Base-by-base conservation (phyloP, 306 rosid species). In the Abrus precatorius region DNA sequence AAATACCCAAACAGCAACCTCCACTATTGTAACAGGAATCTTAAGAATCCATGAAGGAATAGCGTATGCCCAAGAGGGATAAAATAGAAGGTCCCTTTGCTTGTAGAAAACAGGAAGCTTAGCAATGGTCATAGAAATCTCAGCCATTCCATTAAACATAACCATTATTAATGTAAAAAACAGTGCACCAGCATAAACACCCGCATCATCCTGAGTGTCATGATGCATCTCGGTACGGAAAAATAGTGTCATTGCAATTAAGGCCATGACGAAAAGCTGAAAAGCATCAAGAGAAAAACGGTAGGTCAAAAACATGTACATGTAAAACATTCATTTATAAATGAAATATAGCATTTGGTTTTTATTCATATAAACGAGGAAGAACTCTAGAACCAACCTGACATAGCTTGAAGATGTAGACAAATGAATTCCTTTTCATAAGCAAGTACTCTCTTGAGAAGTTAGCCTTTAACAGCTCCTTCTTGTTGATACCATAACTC, bases 211-310 rank as follows among this genome's bases (percentile, higher is more conserved):
- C 5, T 53, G 40, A 55, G 72, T 7, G 0, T 60, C 2, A 12
- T 7, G 92, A 65, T 79, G 92, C 98, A 94, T 92, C 76, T 88
- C 81, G 10, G 98, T 94, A 40, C 97, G 87, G 4, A 90, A 4
- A 84, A 94, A 91, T 0, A 91, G 63, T 9, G 97, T 94, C 84
- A 84, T 53, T 7, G 88, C 34, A 49, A 94, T 55, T 43, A 92
- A 6, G 3, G 91, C 92, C 91, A 89, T 72, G 47, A 87, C 2
- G 7, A 68, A 36, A 12, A 90, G 86, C 98, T 93, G 80, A 40
- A 75, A 78, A 81, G 28, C 41, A 83, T 29, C 61, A 83, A 74
- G 67, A 44, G 7, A 8, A 48, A 76, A n/a, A 29, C 20, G 13
- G 28, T 34, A 29, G 29, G 59, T 73, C 54, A 68, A 82, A 59